Evolutionary conservation across 352 stramenopile genomes (phyloP).

Genomic region (Pythium phragmiticola): DNA sequence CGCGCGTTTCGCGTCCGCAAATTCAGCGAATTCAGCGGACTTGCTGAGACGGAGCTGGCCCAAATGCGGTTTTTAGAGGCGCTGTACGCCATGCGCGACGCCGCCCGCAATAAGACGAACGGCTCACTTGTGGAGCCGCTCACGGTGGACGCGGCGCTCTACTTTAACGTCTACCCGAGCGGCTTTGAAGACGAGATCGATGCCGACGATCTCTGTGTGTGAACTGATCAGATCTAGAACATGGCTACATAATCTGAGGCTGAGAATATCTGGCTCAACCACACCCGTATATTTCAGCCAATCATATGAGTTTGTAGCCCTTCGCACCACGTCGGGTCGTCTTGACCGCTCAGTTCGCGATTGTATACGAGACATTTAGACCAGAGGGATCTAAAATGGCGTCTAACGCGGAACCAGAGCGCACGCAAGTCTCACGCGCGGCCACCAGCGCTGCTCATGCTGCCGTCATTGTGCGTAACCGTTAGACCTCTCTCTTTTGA

Average conservation of each 20-base stretch:
- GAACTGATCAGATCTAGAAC: not conserved
- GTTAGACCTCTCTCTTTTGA: not conserved
- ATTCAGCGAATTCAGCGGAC: constrained; percentile 25
- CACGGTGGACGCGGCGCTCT: constrained; percentile 21
- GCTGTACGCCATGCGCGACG: constrained; percentile 17
- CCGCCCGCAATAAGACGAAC: constrained; percentile 7
- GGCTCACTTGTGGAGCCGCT: constrained; percentile 19
- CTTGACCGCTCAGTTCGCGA: not conserved
- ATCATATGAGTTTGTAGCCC: not conserved
- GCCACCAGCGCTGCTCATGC: constrained; percentile 21
- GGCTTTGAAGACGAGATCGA: constrained; percentile 36
- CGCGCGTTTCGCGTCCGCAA: constrained; percentile 20
- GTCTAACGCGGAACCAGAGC: not conserved
- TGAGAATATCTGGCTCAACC: not conserved
- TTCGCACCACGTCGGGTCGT: not conserved
- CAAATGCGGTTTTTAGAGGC: constrained; percentile 30
- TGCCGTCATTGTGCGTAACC: constrained; percentile 22
- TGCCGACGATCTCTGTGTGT: constrained; percentile 20
- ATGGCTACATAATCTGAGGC: not conserved
- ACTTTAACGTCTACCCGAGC: constrained; percentile 36
- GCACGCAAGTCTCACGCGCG: constrained; percentile 21
- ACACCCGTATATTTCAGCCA: not conserved
- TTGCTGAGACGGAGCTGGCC: constrained; percentile 13
- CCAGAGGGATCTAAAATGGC: not conserved
- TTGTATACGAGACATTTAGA: not conserved